phyloP scores from a whole-genome alignment of 1,284 basidiomycete genomes.

The Phylloporus sp. region DNA sequence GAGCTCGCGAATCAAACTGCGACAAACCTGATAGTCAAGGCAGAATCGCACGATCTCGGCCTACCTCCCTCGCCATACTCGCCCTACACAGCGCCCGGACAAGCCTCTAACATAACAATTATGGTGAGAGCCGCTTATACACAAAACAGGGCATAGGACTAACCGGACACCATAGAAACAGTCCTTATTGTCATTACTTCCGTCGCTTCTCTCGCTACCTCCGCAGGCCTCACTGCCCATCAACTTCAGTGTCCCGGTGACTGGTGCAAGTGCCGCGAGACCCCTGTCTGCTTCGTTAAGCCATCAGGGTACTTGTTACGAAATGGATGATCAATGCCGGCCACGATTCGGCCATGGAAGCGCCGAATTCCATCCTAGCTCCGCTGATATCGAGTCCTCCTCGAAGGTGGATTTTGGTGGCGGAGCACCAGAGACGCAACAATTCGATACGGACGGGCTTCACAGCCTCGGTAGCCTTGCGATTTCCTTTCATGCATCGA shows the following conservation, averaged over 20 bases:
- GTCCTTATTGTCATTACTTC: conserved; percentile 76
- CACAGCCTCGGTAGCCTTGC: conserved; percentile 65
- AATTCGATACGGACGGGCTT: conserved; percentile 57
- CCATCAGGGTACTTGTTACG: conserved; percentile 60
- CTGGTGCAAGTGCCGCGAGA: conserved; percentile 45
- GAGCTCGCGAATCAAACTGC: conserved; percentile 57
- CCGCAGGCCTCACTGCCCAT: conserved; percentile 60
- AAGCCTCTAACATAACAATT: conserved; percentile 69
- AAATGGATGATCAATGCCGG: conserved; percentile 67
- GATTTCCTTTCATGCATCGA: conserved; percentile 73
- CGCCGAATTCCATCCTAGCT: conserved; percentile 62
- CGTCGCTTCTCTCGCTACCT: conserved; percentile 73
- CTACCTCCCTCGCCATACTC: conserved; percentile 51
- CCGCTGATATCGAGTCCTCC: conserved; percentile 45
- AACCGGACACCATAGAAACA: conserved; percentile 47
- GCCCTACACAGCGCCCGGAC: conserved; percentile 51
- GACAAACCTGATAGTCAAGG: conserved; percentile 54
- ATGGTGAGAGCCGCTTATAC: conserved; percentile 59
- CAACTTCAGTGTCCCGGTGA: conserved; percentile 61
- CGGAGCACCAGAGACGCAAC: conserved; percentile 51
- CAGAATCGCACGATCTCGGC: conserved; percentile 58
- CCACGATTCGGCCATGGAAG: conserved; percentile 48
- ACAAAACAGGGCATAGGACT: conserved; percentile 21
- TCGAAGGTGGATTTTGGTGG: conserved; percentile 41
- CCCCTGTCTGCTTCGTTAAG: conserved; percentile 57